These are phyloP conservation scores for Craspedostauros australis DNA, from an alignment of 108 stramenopile genomes.

Conservation along the genomic window DNA sequence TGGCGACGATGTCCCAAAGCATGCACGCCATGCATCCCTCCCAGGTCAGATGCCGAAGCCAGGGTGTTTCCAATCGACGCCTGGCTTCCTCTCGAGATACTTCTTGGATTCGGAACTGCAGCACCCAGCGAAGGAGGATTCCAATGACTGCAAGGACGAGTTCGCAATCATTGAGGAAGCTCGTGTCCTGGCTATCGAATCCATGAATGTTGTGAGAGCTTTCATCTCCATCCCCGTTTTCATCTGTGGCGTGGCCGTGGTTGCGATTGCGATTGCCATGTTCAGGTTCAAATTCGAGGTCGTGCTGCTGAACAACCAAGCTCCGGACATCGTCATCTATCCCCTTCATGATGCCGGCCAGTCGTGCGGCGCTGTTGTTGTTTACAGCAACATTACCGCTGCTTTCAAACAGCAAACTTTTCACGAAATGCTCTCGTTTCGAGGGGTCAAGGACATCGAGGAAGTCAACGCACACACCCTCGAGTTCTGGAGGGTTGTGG, in stretches of 20 bases:
- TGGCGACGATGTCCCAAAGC: conserved; percentile 66
- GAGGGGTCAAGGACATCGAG: not conserved
- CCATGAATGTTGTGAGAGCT: not conserved
- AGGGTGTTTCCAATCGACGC: conserved; percentile 31
- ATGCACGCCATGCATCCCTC: conserved; percentile 66
- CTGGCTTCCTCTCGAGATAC: conserved; percentile 2
- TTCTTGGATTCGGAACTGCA: conserved; percentile 21
- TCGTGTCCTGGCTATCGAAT: not conserved
- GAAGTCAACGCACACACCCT: conserved; percentile 6
- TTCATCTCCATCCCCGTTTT: not conserved
- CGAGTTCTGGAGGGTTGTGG: no score
- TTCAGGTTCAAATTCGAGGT: not conserved
- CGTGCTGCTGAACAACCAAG: no score
- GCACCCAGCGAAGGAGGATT: conserved; percentile 35
- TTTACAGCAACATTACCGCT: no score
- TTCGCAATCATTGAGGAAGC: conserved; percentile 65
- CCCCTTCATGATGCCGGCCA: no score
- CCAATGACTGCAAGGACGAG: conserved; percentile 41
- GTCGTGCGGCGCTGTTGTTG: no score
- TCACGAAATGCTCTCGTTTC: not conserved
- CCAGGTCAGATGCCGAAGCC: conserved; percentile 77
- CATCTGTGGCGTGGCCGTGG: not conserved
- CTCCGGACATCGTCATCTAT: no score
- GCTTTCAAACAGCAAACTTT: not conserved
- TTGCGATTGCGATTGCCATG: not conserved